Percentiles rank a stretch among this genome's conserved stretches.
These are phyloP conservation scores for Debaryomyces hansenii DNA, from an alignment of 805 yeast species.

Conservation along the genomic window DNA sequence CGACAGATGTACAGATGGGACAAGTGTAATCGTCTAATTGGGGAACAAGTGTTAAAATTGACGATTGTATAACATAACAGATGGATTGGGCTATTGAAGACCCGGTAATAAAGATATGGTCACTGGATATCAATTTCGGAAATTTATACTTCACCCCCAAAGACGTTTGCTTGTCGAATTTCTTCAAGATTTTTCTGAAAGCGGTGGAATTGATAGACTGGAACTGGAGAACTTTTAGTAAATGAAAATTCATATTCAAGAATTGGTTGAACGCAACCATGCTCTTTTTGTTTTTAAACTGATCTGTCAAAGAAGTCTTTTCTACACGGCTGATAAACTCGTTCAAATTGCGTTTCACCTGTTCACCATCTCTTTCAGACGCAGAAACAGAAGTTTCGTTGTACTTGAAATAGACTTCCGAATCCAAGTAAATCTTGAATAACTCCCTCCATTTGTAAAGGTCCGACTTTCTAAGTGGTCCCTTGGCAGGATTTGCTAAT, in stretches of 20 bases:
- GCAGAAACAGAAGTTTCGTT: constrained; percentile 42
- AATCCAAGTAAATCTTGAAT: constrained; percentile 63
- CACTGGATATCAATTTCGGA: constrained; percentile 43
- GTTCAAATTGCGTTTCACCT: constrained; percentile 45
- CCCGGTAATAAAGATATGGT: constrained; percentile 46
- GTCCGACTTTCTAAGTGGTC: constrained; percentile 42
- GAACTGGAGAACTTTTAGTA: constrained; percentile 58
- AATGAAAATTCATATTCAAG: constrained; percentile 50
- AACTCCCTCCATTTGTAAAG: constrained; percentile 70
- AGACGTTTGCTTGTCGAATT: constrained; percentile 72
- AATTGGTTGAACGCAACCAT: constrained; percentile 49
- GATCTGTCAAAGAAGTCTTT: constrained; percentile 31
- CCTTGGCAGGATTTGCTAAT: constrained; percentile 36
- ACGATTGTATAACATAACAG: constrained; percentile 54
- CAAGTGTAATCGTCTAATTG: constrained; percentile 76
- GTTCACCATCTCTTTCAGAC: constrained; percentile 45
- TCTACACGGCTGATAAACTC: constrained; percentile 42
- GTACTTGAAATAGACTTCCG: constrained; percentile 60
- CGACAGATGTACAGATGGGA: constrained; percentile 69
- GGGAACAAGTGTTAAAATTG: constrained; percentile 59
- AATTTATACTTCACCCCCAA: constrained; percentile 47
- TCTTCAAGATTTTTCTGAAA: constrained; percentile 65
- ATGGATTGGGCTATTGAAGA: constrained; percentile 52
- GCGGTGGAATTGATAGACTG: constrained; percentile 66
- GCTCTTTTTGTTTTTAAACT: constrained; percentile 49